Conservation (phyloP, 371 early-diverging fungal species). For the Rhizomucor miehei region DNA sequence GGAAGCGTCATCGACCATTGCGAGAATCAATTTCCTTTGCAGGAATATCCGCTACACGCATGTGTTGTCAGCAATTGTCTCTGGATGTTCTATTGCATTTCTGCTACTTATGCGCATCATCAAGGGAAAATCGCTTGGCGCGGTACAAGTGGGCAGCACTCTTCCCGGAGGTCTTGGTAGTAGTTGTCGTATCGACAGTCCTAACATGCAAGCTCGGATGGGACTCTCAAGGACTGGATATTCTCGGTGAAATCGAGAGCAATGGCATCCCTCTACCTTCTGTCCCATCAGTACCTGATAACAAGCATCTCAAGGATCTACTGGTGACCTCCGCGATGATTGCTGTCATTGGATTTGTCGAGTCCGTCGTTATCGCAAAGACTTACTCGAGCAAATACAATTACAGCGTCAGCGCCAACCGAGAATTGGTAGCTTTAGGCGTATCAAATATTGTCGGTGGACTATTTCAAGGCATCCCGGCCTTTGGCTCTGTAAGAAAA, state of each 20-base stretch:
- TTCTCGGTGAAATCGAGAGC: slow-evolving; percentile 71
- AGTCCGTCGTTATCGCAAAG: slow-evolving; percentile 88
- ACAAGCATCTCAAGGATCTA: slow-evolving; percentile 60
- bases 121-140: slow-evolving; percentile 50
- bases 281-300: slow-evolving; percentile 53
- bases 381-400: slow-evolving; percentile 85
- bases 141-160: slow-evolving; percentile 57
- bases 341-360: slow-evolving; percentile 94
- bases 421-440: slow-evolving; percentile 90
- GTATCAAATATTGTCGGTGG: slow-evolving; percentile 79
- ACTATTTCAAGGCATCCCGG: slow-evolving; percentile 82
- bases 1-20: slow-evolving; percentile 71
- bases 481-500: slow-evolving; percentile 74
- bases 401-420: slow-evolving; percentile 87
- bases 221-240: slow-evolving; percentile 66
- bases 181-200: slow-evolving; percentile 68
- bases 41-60: slow-evolving; percentile 58
- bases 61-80: slow-evolving; percentile 63
- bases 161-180: slow-evolving; percentile 85
- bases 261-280: slow-evolving; percentile 61
- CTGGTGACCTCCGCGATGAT: slow-evolving; percentile 69
- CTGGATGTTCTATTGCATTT: slow-evolving; percentile 65
- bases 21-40: slow-evolving; percentile 62
- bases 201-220: slow-evolving; percentile 62
- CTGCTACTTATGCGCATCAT: slow-evolving; percentile 54